Conservation (phyloP, 371 early-diverging fungal genomes). For the Choanephora cucurbitarum region DNA sequence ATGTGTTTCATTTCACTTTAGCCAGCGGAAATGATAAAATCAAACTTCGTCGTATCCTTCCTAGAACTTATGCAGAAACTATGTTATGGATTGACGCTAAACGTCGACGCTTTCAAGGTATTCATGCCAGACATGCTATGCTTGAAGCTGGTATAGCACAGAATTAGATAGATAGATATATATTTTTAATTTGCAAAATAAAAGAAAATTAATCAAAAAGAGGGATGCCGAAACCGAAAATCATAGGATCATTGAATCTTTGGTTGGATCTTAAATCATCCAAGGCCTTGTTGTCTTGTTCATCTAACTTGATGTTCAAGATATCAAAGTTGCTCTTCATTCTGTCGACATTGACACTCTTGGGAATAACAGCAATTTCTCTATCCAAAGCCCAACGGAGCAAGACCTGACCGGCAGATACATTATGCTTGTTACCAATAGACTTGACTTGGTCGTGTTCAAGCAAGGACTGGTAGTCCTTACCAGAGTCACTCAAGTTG, state of each 20-base stretch:
- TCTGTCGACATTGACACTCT: slow-evolving; percentile 49
- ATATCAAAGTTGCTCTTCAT: slow-evolving; percentile 47
- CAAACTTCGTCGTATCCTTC: slow-evolving; percentile 46
- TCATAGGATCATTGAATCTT: slow-evolving; percentile 34
- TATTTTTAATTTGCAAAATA: not conserved
- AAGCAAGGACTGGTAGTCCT: slow-evolving; percentile 34
- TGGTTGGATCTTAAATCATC: slow-evolving; percentile 19
- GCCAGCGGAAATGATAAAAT: slow-evolving; percentile 16
- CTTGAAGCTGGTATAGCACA: slow-evolving; percentile 20
- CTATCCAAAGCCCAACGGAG: slow-evolving; percentile 61
- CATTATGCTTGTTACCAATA: slow-evolving; percentile 28
- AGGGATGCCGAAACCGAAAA: slow-evolving; percentile 37
- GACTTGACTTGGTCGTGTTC: slow-evolving; percentile 32
- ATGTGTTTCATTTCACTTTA: slow-evolving; percentile 85
- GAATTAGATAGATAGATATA: slow-evolving; percentile 1
- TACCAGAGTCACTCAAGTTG: slow-evolving; percentile 45
- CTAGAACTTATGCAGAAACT: slow-evolving; percentile 71
- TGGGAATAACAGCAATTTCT: slow-evolving; percentile 65
- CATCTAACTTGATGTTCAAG: slow-evolving; percentile 31
- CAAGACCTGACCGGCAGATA: slow-evolving; percentile 36
- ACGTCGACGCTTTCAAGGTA: slow-evolving; percentile 43
- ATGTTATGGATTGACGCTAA: slow-evolving; percentile 75
- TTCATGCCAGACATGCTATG: slow-evolving; percentile 29
- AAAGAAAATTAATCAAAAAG: slow-evolving; percentile 31
- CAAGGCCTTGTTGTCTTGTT: slow-evolving; percentile 31